Conservation (phyloP, 179 eudicot species). For the Drosera spatulata region DNA sequence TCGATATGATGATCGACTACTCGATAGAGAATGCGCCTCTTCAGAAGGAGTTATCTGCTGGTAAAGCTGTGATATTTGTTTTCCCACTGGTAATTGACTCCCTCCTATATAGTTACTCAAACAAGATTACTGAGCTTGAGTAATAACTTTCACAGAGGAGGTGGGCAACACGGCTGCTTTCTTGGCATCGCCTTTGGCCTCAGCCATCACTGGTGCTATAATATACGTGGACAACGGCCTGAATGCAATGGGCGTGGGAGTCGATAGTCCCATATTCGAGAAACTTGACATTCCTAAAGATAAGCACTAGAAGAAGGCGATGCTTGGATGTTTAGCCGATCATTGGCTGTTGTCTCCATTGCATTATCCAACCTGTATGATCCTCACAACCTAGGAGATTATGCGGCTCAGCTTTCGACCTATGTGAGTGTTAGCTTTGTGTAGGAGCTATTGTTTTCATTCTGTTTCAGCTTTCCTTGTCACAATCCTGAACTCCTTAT, state of each 20-base stretch:
- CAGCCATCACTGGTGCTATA: constrained; percentile 89
- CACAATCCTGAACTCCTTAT: too few species aligned
- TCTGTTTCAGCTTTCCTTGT: too few species aligned
- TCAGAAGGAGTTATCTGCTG: constrained; percentile 90
- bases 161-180: constrained; percentile 95
- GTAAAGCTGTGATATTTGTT: constrained; percentile 16
- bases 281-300: constrained; percentile 65
- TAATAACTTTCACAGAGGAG: constrained; percentile 48
- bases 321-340: too few species aligned
- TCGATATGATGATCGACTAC: constrained; percentile 91
- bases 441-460: too few species aligned
- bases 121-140: not conserved
- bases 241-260: constrained; percentile 90
- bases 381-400: too few species aligned
- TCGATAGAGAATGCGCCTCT: constrained; percentile 79
- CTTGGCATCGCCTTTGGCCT: constrained; percentile 91
- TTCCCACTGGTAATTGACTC: too few species aligned
- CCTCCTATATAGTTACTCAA: not conserved
- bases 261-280: constrained; percentile 75
- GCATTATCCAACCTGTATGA: too few species aligned
- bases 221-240: constrained; percentile 89
- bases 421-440: too few species aligned
- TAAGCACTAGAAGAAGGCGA: constrained; percentile 12
- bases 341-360: too few species aligned
- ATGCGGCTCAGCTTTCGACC: too few species aligned